Evolutionary conservation across 371 early-diverging fungal species (phyloP), one percentile per base, ranked within the genome.

Genomic region (Mortierella sp.): DNA sequence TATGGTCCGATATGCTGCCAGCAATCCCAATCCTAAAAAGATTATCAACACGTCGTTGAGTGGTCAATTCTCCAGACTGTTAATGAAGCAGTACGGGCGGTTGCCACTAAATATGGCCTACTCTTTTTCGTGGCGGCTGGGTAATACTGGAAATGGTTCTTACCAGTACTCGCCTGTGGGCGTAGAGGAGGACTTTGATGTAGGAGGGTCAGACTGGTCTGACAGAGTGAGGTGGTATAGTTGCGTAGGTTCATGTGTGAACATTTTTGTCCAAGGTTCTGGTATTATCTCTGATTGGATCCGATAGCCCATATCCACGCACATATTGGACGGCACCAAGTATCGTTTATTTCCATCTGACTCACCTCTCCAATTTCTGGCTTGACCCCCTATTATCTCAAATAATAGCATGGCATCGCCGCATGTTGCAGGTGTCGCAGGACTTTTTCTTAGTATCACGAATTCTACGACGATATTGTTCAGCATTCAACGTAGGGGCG

Each of bases 391-490:
- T 36, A 11, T 24, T 15, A 24, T 6, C 0, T n/a, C 24, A 9
- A 21, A 28, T 22, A 43, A 43, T 58, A 81, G 82, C 55, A 99
- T 99, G 99, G 99, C 99, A 40, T 86, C 96, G 4, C 99, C 99
- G 15, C 99, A 99, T 81, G 98, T 98, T 32, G 91, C 96, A 69
- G 99, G 99, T 63, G 90, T 97, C 22, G 93, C 98, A 61, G 99
- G 99, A 32, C 89, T 95, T 76, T 93, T 93, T 84, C 87, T 95
- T 48, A 82, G 86, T 15, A 65, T 68, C 85, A 91, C 65, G 90
- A 94, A 41, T 88, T 97, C 75, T 95, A 96, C 86, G 82, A 88
- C 58, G 89, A 90, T 84, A 87, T 96, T 67, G 63, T 95, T 28
- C 83, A 84, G 5, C 65, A 88, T 55, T 80, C 92, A 9, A 94